Percentiles rank a stretch among this genome's conserved stretches.
phyloP scores from a whole-genome alignment of 148 eudicot species.

The Cornus florida region DNA sequence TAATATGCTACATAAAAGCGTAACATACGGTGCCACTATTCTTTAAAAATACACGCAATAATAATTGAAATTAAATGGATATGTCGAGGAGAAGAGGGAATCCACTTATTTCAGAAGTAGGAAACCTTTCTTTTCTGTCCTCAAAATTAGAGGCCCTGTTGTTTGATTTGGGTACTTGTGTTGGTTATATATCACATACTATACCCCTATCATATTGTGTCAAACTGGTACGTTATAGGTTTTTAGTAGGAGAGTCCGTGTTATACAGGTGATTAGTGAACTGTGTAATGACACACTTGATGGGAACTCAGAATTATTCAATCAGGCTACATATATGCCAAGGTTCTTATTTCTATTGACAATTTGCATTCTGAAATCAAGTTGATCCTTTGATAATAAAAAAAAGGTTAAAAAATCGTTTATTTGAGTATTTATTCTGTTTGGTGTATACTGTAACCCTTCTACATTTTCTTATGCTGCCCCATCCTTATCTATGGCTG shows the following conservation, averaged over 20 bases:
- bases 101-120: too few relatives aligned
- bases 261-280: background rate
- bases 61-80: too few relatives aligned
- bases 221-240: background rate
- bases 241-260: background rate
- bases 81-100: too few relatives aligned
- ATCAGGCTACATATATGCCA: too few relatives aligned
- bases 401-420: background rate
- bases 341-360: too few relatives aligned
- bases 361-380: background rate
- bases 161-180: too few relatives aligned
- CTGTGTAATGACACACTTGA: background rate
- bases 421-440: background rate
- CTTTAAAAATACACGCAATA: too few relatives aligned
- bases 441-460: background rate
- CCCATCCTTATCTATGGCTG: conserved; percentile 17
- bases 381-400: background rate
- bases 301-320: background rate
- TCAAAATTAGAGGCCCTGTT: too few relatives aligned
- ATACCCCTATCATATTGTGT: background rate
- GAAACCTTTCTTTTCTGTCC: too few relatives aligned
- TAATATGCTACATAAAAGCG: too few relatives aligned
- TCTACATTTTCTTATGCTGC: background rate
- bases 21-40: too few relatives aligned
- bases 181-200: too few relatives aligned